Conservation (phyloP, 73 alveolate species). For the Paramecium primaurelia region DNA sequence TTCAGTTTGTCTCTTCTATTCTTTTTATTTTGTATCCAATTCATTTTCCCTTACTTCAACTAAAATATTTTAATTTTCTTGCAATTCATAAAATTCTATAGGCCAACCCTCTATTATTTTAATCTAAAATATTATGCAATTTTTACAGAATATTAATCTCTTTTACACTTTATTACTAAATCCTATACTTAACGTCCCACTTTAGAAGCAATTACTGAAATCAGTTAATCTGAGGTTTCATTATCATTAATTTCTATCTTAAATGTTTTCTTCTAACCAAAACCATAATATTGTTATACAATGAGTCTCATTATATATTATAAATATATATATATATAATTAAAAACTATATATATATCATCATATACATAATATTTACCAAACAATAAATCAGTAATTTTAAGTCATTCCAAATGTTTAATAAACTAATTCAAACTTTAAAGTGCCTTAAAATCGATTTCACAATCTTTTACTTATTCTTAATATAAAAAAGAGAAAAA, state of each 20-base stretch:
- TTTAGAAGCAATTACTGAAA: slow-evolving; percentile 16
- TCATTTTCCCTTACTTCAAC: slow-evolving; percentile 46
- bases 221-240: slow-evolving; percentile 27
- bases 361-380: neutral
- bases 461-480: neutral
- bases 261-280: slow-evolving; percentile 45
- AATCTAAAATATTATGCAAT: neutral
- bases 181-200: slow-evolving; percentile 22
- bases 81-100: neutral
- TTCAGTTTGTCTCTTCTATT: neutral
- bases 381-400: neutral
- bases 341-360: neutral
- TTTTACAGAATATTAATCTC: slow-evolving; percentile 40
- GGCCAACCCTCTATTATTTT: slow-evolving; percentile 28
- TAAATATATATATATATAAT: neutral
- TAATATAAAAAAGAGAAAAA: neutral
- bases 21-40: neutral
- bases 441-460: neutral
- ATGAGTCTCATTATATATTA: slow-evolving; percentile 45
- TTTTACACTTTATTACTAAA: slow-evolving; percentile 29
- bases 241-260: slow-evolving; percentile 43
- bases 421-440: slow-evolving; percentile 15
- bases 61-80: neutral
- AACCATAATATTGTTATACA: slow-evolving; percentile 50
- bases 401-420: neutral